phyloP scores from a whole-genome alignment of 805 yeast genomes.

The Starmerella asiatica region DNA sequence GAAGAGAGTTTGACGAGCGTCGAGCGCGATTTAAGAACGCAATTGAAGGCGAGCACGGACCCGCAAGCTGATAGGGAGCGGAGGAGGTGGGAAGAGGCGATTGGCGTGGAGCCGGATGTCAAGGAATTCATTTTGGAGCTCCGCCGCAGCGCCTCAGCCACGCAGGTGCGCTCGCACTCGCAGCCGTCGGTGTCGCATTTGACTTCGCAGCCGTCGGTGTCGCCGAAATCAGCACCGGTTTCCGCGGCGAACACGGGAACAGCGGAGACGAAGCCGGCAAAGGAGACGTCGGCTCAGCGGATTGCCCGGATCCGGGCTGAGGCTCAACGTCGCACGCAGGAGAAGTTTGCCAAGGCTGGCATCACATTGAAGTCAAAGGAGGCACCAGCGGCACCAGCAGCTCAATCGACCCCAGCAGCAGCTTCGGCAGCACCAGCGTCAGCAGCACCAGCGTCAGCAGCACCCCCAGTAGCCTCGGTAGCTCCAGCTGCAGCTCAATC shows the following conservation, averaged over 20 bases:
- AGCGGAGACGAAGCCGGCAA: constrained; percentile 1
- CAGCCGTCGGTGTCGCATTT: constrained; percentile 17
- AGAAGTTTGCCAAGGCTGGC: constrained; percentile 22
- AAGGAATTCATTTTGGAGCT: constrained; percentile 47
- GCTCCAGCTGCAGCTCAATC: too few species aligned
- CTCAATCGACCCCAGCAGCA: constrained; percentile 1
- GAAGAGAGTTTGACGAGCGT: constrained; percentile 56
- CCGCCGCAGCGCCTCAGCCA: constrained; percentile 18
- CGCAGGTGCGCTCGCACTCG: not conserved
- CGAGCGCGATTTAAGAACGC: constrained; percentile 36
- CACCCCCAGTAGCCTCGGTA: not conserved
- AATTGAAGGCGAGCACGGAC: constrained; percentile 28
- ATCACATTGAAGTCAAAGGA: constrained; percentile 1
- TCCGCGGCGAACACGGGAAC: not conserved
- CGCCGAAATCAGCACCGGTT: not conserved
- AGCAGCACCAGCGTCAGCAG: not conserved
- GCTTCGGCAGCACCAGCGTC: constrained; percentile 1
- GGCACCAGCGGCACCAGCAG: not conserved
- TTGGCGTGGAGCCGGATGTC: constrained; percentile 61
- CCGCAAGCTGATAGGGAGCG: constrained; percentile 34
- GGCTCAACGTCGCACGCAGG: constrained; percentile 22
- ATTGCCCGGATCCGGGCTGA: constrained; percentile 23
- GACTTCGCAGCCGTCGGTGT: constrained; percentile 1
- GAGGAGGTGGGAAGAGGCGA: constrained; percentile 68
- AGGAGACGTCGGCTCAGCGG: constrained; percentile 22